Conservation (phyloP, 2,329 filamentous ascomycete species). For the Huntiella moniliformis region DNA sequence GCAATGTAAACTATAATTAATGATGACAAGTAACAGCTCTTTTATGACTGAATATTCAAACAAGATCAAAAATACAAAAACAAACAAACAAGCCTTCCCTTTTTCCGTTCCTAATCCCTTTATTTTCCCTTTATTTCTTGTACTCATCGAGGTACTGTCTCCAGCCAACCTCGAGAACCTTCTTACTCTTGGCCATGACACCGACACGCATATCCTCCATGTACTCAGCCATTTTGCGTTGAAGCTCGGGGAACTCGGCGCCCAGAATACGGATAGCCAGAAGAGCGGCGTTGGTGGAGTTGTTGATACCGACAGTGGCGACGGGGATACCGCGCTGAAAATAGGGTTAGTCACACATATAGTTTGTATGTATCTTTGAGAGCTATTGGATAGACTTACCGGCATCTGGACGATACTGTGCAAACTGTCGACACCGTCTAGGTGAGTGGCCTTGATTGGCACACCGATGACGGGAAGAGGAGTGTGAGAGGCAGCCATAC, state of each 20-base stretch:
- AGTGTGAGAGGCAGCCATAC: constrained; percentile 57
- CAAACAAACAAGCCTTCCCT: constrained; percentile 1
- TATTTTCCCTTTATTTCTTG: constrained; percentile 17
- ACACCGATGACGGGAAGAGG: constrained; percentile 59
- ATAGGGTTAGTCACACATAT: constrained; percentile 14
- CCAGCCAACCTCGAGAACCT: constrained; percentile 36
- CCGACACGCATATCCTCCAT: constrained; percentile 42
- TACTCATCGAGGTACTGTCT: constrained; percentile 29
- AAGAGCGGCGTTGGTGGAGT: constrained; percentile 58
- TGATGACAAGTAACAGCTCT: not conserved
- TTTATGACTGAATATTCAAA: no score
- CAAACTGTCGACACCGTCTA: constrained; percentile 5
- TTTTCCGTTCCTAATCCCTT: not conserved
- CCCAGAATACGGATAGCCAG: constrained; percentile 53
- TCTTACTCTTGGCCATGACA: constrained; percentile 43
- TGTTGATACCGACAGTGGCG: constrained; percentile 63
- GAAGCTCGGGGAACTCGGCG: constrained; percentile 34
- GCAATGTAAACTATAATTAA: not conserved
- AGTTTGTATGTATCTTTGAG: constrained; percentile 20
- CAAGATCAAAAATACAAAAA: not conserved
- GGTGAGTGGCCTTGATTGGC: constrained; percentile 51
- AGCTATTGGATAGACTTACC: constrained; percentile 25
- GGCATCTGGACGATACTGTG: constrained; percentile 3
- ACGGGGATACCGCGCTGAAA: constrained; percentile 41
- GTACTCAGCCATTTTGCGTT: constrained; percentile 39